Percentiles rank a stretch among this genome's conserved stretches.
Conservation (phyloP, 2,329 filamentous ascomycete genomes). For the Apiospora koreana region DNA sequence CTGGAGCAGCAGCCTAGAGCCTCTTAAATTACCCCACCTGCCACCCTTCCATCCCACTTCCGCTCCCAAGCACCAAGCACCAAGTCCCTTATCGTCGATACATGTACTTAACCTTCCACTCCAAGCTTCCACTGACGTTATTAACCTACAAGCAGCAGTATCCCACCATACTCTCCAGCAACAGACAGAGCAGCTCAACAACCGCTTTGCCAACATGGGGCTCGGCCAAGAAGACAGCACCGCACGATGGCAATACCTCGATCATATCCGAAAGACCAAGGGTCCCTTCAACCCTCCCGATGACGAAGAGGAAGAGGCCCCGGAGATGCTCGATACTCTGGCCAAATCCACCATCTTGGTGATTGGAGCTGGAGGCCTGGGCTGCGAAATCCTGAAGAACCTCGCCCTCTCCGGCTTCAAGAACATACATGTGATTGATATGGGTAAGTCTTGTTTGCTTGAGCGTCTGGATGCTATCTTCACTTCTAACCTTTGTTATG, state of each 20-base stretch:
- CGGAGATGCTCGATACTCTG: slow-evolving; percentile 56
- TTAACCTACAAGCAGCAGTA: not conserved
- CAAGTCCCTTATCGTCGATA: not conserved
- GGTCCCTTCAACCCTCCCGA: slow-evolving; percentile 71
- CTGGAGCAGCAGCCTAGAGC: not conserved
- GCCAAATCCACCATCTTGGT: slow-evolving; percentile 73
- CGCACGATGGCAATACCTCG: slow-evolving; percentile 72
- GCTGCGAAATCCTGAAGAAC: slow-evolving; percentile 96
- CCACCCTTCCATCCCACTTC: not conserved
- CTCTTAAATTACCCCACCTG: not conserved
- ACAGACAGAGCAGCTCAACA: slow-evolving; percentile 10
- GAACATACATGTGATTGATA: slow-evolving; percentile 98
- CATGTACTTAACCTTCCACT: not conserved
- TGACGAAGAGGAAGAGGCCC: slow-evolving; percentile 56
- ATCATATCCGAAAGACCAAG: slow-evolving; percentile 73
- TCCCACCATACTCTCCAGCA: not conserved
- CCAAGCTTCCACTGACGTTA: not conserved
- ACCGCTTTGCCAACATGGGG: slow-evolving; percentile 22
- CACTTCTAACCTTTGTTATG: slow-evolving; percentile 17
- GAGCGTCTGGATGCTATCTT: not conserved
- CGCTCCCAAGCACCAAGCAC: too few species aligned
- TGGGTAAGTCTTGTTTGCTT: slow-evolving; percentile 59
- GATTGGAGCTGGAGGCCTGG: slow-evolving; percentile 89
- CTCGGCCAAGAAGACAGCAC: slow-evolving; percentile 17
- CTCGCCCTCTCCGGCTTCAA: slow-evolving; percentile 94